Base-by-base conservation (phyloP, 768 basidiomycete species). In the Gymnopilus dilepis region DNA sequence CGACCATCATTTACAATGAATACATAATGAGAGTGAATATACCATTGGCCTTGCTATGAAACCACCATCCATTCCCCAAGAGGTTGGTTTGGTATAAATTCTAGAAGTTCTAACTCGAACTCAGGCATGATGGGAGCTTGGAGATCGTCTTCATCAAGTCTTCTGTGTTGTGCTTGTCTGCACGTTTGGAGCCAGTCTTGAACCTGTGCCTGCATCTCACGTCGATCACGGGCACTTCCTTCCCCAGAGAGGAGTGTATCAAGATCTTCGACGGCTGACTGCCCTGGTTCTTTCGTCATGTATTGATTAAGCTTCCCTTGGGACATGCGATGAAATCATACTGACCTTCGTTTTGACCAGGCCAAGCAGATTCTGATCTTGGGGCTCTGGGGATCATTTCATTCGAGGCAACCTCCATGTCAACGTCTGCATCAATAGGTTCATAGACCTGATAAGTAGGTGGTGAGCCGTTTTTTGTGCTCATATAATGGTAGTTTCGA, bases 31-130 rank as follows among this genome's bases (percentile, higher is more conserved):
- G n/a, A 28, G 31, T 52, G 17, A 53, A 48, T 37, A 59, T 24
- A 38, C 33, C 22, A 28, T 26, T n/a, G 40, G 48, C 56, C 28
- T 22, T 26, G 60, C 56, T 60, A 64, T 5, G 33, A 34, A 30
- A 48, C 62, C 43, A 70, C 55, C 69, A 70, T 70, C 67, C 69
- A 70, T 63, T 70, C 65, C 28, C 69, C 69, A 26, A 63, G 62
- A 56, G 54, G 34, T 43, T 33, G 43, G 38, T 53, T 54, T 24
- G 53, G 54, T 15, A 56, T 43, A 50, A 64, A 64, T 8, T 59
- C 26, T 43, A 37, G 45, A 17, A 65, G 61, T 12, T 42, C 42
- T 19, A 62, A 38, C 55, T 64, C 64, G 21, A 51, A 54, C 19
- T 60, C 61, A 38, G 57, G 55, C 26, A 53, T 47, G 22, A 45